Base-by-base conservation (phyloP, 345 rosid genomes). In the Reutealis trisperma region DNA sequence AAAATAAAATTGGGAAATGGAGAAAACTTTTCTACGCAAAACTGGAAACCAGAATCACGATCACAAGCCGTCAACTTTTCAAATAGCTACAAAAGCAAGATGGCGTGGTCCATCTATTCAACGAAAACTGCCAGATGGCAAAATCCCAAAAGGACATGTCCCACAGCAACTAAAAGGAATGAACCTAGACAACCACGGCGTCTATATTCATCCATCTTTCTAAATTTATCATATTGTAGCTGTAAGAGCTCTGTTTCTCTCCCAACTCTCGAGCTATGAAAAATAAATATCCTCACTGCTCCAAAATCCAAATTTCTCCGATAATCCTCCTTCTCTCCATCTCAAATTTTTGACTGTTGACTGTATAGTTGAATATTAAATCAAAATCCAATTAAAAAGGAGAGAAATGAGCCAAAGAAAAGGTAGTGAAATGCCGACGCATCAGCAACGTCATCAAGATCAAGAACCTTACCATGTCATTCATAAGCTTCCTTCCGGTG, bases 401-500 rank as follows among this genome's bases (percentile, higher is more conserved):
- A 54, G 27, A 51, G 11, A 41, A 25, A 76, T 32, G 74, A 45
- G 4, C 25, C 59, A 11, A 30, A 65, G 67, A 22, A 73, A 70
- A 60, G 73, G 15, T 25, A 37, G 5, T 37, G 70, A 68, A 18
- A 55, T 5, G 51, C 11, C 51, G 61, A 34, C 12, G 27, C 16
- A 54, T 61, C 27, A 25, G 14, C 34, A 30, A 12, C 19, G 16
- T 30, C 14, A 21, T 24, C 71, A 52, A 6, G 73, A 59, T 15
- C 64, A 67, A 34, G 69, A 70, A 30, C 67, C 82, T 16, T 91
- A 80, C 70, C 97, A 87, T 83, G 92, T 90, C 21, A 63, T 84
- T 70, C 93, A 88, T 74, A 94, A 93, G 81, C 91, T 95, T 76
- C 98, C 98, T 63, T 78, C 85, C 24, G 99, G 99, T 15, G 99